Evolutionary conservation across 345 rosid genomes (phyloP).

Genomic region (Brassica incana): DNA sequence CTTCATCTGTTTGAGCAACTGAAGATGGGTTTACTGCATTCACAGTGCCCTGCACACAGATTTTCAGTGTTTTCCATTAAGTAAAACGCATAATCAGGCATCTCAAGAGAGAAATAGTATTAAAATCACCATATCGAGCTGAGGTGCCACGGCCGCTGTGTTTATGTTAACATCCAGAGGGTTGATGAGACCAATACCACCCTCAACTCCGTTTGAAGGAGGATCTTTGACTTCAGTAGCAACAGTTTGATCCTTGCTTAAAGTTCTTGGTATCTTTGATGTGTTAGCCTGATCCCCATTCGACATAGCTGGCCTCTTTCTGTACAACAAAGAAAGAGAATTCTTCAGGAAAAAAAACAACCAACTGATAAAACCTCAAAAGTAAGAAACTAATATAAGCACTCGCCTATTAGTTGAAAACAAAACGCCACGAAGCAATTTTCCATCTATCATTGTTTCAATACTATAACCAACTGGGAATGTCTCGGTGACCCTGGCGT

Average conservation of each 20-base stretch:
- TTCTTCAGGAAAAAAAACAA: conserved; percentile 14
- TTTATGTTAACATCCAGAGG: conserved; percentile 23
- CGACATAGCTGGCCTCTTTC: conserved; percentile 35
- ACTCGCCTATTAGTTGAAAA: conserved; percentile 61
- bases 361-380: background rate
- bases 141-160: conserved; percentile 15
- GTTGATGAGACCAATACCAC: conserved; percentile 21
- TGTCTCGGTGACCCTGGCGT: conserved; percentile 76
- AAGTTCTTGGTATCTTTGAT: conserved; percentile 30
- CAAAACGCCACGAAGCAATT: conserved; percentile 76
- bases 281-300: conserved; percentile 34
- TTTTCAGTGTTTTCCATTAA: background rate
- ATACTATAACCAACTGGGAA: conserved; percentile 72
- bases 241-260: conserved; percentile 21
- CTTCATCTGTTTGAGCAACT: conserved; percentile 31
- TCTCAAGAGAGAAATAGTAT: background rate
- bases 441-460: conserved; percentile 87
- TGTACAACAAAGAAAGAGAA: background rate
- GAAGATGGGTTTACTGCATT: conserved; percentile 14
- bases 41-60: conserved; percentile 29
- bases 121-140: conserved; percentile 29
- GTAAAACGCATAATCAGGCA: conserved; percentile 3
- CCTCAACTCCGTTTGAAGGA: conserved; percentile 25
- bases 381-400: background rate
- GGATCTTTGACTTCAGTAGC: conserved; percentile 16